phyloP scores from a whole-genome alignment of 1,284 basidiomycete genomes.

The Grifola frondosa region DNA sequence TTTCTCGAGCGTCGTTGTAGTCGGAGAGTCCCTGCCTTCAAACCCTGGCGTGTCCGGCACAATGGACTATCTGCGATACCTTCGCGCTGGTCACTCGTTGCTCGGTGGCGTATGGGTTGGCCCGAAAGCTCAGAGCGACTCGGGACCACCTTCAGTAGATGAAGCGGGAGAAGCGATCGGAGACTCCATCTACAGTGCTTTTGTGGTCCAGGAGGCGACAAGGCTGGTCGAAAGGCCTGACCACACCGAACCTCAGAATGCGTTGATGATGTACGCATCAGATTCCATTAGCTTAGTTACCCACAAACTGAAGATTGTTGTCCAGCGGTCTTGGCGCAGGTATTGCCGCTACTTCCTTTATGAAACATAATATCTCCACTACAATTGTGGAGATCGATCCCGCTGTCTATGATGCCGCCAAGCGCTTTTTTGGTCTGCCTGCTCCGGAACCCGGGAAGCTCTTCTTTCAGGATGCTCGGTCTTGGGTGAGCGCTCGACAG shows the following conservation, averaged over 20 bases:
- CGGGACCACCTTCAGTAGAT: constrained; percentile 44
- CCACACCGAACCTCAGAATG: constrained; percentile 41
- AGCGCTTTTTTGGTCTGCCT: constrained; percentile 74
- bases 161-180: constrained; percentile 55
- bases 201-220: constrained; percentile 82
- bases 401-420: constrained; percentile 81
- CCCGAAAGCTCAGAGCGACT: constrained; percentile 43
- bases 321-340: constrained; percentile 83
- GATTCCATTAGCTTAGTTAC: constrained; percentile 1
- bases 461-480: constrained; percentile 74
- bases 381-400: constrained; percentile 87
- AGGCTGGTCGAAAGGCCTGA: constrained; percentile 58
- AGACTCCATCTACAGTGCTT: constrained; percentile 81
- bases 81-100: constrained; percentile 86
- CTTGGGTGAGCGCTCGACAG: constrained; percentile 53
- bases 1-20: constrained; percentile 74
- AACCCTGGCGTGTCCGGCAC: constrained; percentile 28
- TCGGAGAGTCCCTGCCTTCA: constrained; percentile 65
- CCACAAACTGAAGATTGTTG: constrained; percentile 2
- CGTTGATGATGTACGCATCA: constrained; percentile 66
- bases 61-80: constrained; percentile 66
- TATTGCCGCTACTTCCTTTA: constrained; percentile 73
- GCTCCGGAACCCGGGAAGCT: constrained; percentile 55
- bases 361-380: constrained; percentile 63
- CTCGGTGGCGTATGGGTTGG: constrained; percentile 87